A percentile compares a stretch with the other conserved stretches of the same genome.
These are phyloP conservation scores for Triangularia setosa DNA, from an alignment of 2,329 filamentous ascomycete genomes.

Conservation along the genomic window DNA sequence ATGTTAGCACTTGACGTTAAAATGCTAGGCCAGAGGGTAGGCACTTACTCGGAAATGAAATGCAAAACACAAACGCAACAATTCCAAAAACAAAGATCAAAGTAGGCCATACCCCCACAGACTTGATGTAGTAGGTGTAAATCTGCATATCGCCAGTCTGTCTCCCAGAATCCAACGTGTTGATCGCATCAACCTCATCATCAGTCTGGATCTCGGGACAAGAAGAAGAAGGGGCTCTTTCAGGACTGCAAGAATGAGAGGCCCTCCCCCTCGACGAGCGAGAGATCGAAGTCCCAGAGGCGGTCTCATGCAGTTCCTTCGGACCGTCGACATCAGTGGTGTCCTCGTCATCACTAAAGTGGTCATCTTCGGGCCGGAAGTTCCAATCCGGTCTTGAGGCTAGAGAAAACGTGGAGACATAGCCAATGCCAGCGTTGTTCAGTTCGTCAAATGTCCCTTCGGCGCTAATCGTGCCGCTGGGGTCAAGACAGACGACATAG, in stretches of 20 bases:
- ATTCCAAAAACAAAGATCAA: slow-evolving; percentile 23
- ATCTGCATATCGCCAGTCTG: slow-evolving; percentile 25
- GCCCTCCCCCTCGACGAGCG: not conserved
- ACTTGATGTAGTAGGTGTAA: slow-evolving; percentile 25
- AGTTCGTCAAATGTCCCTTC: slow-evolving; percentile 32
- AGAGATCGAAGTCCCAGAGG: slow-evolving; percentile 11
- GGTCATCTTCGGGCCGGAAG: slow-evolving; percentile 8
- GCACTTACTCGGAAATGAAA: slow-evolving; percentile 26
- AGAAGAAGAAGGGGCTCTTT: slow-evolving; percentile 7
- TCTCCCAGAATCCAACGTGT: slow-evolving; percentile 7
- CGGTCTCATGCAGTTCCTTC: slow-evolving; percentile 6
- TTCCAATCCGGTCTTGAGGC: slow-evolving; percentile 18
- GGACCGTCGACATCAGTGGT: not conserved
- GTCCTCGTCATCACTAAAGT: slow-evolving; percentile 2
- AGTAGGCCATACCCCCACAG: slow-evolving; percentile 23
- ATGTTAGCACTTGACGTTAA: not conserved
- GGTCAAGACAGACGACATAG: slow-evolving; percentile 35
- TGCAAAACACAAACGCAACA: slow-evolving; percentile 24
- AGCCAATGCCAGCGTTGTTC: slow-evolving; percentile 20
- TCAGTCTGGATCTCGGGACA: not conserved
- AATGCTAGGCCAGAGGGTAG: not conserved
- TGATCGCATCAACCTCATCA: not conserved
- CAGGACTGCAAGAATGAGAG: not conserved
- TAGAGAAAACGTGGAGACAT: slow-evolving; percentile 22
- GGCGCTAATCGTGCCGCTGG: slow-evolving; percentile 29